Conservation (phyloP, 2,329 filamentous ascomycete species). For the Periconia sp. region DNA sequence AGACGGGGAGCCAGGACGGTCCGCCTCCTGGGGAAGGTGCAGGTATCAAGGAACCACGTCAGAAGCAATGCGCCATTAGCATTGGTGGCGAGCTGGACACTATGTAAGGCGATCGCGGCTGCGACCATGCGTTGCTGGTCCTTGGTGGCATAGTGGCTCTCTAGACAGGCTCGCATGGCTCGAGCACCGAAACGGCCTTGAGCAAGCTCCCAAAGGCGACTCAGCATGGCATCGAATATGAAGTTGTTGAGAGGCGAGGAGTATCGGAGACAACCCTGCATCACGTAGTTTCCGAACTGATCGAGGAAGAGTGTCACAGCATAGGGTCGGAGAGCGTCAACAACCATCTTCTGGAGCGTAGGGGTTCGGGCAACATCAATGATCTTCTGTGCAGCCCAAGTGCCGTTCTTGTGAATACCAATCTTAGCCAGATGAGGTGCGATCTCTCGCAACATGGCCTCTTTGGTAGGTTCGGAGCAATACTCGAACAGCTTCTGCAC, state of each 20-base stretch:
- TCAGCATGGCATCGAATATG: constrained; percentile 97
- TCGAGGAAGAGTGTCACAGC: constrained; percentile 91
- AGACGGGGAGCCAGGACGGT: constrained; percentile 90
- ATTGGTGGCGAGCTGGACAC: constrained; percentile 93
- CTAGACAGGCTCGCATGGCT: constrained; percentile 94
- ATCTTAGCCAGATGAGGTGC: constrained; percentile 93
- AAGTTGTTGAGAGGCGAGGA: constrained; percentile 88
- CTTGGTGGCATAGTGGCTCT: constrained; percentile 92
- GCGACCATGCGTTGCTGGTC: constrained; percentile 95
- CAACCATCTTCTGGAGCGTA: constrained; percentile 79
- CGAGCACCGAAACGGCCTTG: constrained; percentile 93
- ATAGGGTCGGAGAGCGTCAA: constrained; percentile 81
- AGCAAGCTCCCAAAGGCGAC: constrained; percentile 87
- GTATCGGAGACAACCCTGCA: constrained; percentile 95
- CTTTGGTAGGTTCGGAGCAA: constrained; percentile 86
- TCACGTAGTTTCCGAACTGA: constrained; percentile 97
- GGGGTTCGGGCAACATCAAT: constrained; percentile 92
- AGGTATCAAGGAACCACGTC: constrained; percentile 98
- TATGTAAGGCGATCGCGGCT: constrained; percentile 92
- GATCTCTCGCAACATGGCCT: constrained; percentile 87
- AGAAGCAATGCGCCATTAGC: constrained; percentile 90
- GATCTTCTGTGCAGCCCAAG: constrained; percentile 99
- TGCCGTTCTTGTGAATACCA: constrained; percentile 98
- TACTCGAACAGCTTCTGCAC: constrained; percentile 98
- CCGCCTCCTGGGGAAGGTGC: constrained; percentile 88